A percentile compares a stretch with the other conserved stretches of the same genome.
Evolutionary conservation across 805 yeast species (phyloP).

Genomic region (Hemisphaericaspora nanyangensis): DNA sequence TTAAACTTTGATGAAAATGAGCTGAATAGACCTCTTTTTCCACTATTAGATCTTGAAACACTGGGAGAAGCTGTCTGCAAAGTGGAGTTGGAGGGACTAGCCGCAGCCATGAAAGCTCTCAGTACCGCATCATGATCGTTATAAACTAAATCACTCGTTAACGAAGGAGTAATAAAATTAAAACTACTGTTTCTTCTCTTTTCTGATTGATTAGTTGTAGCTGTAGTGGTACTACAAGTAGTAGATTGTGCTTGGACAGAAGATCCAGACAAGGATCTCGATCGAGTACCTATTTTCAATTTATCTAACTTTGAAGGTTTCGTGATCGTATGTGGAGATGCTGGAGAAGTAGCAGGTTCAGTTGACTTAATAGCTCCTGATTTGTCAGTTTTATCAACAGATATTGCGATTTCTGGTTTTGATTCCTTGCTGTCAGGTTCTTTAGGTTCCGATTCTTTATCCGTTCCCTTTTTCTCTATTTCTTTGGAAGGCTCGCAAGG

Average conservation of each 20-base stretch:
- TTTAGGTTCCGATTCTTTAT: too few species aligned
- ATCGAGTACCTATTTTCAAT: constrained; percentile 22
- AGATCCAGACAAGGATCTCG: constrained; percentile 23
- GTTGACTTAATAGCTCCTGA: too few species aligned
- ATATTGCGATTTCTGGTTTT: too few species aligned
- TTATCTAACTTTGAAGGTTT: constrained; percentile 17
- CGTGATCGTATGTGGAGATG: constrained; percentile 1
- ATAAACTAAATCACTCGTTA: constrained; percentile 5
- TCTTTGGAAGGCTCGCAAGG: background rate
- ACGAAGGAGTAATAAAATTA: constrained; percentile 6
- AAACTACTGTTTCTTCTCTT: constrained; percentile 12
- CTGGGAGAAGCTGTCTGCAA: constrained; percentile 9
- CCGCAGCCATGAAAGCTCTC: constrained; percentile 10
- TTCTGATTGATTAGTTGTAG: background rate
- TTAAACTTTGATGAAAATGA: constrained; percentile 40
- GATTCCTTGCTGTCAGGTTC: too few species aligned
- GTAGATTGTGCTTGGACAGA: constrained; percentile 6
- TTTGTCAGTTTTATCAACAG: too few species aligned
- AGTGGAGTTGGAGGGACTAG: constrained; percentile 12
- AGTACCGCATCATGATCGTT: background rate
- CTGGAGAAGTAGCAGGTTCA: too few species aligned
- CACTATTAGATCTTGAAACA: constrained; percentile 15
- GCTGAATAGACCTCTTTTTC: constrained; percentile 29
- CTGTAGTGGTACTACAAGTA: too few species aligned
- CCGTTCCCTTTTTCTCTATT: constrained; percentile 5